phyloP scores from a whole-genome alignment of 1,284 basidiomycete genomes.

The Dichomitus squalens region DNA sequence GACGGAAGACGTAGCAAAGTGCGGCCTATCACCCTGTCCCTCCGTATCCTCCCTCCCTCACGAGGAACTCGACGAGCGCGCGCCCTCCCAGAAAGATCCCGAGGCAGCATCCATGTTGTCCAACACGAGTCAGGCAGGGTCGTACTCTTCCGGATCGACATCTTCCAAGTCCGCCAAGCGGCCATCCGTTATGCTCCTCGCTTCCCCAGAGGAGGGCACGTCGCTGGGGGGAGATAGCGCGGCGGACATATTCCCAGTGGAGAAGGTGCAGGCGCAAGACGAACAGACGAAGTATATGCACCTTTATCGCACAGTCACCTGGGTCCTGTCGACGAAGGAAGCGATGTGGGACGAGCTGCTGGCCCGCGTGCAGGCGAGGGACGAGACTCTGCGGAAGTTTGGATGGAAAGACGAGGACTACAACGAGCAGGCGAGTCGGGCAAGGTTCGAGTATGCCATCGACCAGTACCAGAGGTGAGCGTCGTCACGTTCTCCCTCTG shows the following conservation, averaged over 20 bases:
- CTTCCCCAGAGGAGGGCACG: slow-evolving; percentile 38
- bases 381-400: slow-evolving; percentile 50
- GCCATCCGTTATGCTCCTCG: slow-evolving; percentile 34
- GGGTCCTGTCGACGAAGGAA: slow-evolving; percentile 71
- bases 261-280: slow-evolving; percentile 48
- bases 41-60: slow-evolving; percentile 13
- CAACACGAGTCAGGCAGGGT: slow-evolving; percentile 7
- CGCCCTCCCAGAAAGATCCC: background rate
- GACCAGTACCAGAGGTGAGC: slow-evolving; percentile 63
- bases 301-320: slow-evolving; percentile 62
- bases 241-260: slow-evolving; percentile 45
- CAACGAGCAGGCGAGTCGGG: slow-evolving; percentile 53
- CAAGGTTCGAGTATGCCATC: slow-evolving; percentile 64
- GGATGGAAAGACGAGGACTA: slow-evolving; percentile 72
- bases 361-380: slow-evolving; percentile 57
- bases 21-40: slow-evolving; percentile 9
- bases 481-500: background rate
- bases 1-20: slow-evolving; percentile 7
- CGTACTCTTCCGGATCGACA: slow-evolving; percentile 11
- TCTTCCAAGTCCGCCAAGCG: slow-evolving; percentile 19
- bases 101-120: slow-evolving; percentile 15
- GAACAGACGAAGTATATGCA: slow-evolving; percentile 73
- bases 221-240: slow-evolving; percentile 41
- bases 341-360: slow-evolving; percentile 81
- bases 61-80: background rate